Percentiles rank a stretch among this genome's conserved stretches.
These are phyloP conservation scores for Ophiostoma angusticollis DNA, from an alignment of 2,329 filamentous ascomycete genomes.

Conservation along the genomic window DNA sequence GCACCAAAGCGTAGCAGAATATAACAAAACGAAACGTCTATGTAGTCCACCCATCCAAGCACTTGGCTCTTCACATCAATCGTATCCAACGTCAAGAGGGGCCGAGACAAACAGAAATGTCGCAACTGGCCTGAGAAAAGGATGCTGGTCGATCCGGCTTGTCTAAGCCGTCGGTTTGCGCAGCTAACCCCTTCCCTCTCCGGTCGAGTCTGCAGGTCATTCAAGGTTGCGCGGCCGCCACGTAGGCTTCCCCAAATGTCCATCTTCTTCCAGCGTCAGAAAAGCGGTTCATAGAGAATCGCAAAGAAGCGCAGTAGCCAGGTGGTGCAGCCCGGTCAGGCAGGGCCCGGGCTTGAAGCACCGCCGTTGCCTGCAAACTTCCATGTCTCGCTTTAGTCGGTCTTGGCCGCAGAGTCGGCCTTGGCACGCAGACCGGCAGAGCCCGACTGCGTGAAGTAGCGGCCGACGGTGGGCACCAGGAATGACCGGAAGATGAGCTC, in stretches of 20 bases:
- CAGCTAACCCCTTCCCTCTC: no score
- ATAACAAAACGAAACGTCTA: constrained; percentile 7
- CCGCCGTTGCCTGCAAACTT: constrained; percentile 2
- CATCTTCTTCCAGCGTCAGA: no score
- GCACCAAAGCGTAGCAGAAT: constrained; percentile 2
- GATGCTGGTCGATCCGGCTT: no score
- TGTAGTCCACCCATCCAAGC: constrained; percentile 9
- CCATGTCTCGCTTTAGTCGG: constrained; percentile 34
- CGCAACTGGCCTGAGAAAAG: no score
- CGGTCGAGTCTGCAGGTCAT: no score
- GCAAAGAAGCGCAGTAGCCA: no score
- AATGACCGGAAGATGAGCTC: constrained; percentile 95
- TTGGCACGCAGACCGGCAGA: constrained; percentile 81
- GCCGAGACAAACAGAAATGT: background rate
- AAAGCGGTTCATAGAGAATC: no score
- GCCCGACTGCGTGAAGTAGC: constrained; percentile 64
- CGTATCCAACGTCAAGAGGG: constrained; percentile 17
- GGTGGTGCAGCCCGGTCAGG: no score
- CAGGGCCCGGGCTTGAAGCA: background rate
- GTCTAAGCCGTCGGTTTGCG: no score
- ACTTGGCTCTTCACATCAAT: constrained; percentile 16
- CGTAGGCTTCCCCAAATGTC: no score
- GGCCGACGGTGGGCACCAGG: constrained; percentile 78
- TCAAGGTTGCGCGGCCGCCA: no score
- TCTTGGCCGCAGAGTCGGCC: constrained; percentile 64